phyloP scores from a whole-genome alignment of 2,329 filamentous ascomycete species.

The Penicillium frequentans region DNA sequence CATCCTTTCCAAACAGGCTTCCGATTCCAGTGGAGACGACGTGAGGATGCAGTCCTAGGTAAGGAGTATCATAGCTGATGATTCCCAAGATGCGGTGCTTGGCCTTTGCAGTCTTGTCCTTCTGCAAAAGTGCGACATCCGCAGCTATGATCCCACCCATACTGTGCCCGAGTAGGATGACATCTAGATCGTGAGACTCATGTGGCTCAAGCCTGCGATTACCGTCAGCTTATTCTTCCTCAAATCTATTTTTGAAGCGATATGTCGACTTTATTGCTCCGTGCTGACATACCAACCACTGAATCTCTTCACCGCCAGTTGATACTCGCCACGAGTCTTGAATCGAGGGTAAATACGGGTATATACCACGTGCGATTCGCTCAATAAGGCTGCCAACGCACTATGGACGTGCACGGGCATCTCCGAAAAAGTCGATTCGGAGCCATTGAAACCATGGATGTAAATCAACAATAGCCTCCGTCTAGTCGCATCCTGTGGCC shows the following conservation, averaged over 20 bases:
- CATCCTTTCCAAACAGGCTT: constrained; percentile 63
- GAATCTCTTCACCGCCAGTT: constrained; percentile 77
- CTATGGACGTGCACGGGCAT: constrained; percentile 87
- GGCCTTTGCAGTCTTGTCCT: not conserved
- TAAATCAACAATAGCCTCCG: constrained; percentile 70
- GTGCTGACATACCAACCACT: constrained; percentile 64
- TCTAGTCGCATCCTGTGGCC: not conserved
- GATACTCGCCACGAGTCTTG: constrained; percentile 46
- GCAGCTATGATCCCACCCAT: constrained; percentile 84
- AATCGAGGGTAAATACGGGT: constrained; percentile 63
- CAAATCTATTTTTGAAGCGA: not conserved
- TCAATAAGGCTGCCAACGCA: constrained; percentile 65
- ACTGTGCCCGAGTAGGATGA: constrained; percentile 82
- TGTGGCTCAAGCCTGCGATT: constrained; percentile 67
- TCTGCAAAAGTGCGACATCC: constrained; percentile 67
- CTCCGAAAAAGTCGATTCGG: constrained; percentile 80
- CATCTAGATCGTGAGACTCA: constrained; percentile 70
- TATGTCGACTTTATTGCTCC: not conserved
- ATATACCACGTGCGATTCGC: constrained; percentile 75
- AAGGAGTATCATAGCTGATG: constrained; percentile 81
- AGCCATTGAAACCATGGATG: constrained; percentile 88
- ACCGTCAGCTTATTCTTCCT: not conserved
- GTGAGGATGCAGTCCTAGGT: constrained; percentile 84
- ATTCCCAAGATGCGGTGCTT: constrained; percentile 77
- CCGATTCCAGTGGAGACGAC: constrained; percentile 79